These are phyloP conservation scores for Harringtonia lauricola DNA, from an alignment of 2,329 filamentous ascomycete genomes.

Conservation along the genomic window DNA sequence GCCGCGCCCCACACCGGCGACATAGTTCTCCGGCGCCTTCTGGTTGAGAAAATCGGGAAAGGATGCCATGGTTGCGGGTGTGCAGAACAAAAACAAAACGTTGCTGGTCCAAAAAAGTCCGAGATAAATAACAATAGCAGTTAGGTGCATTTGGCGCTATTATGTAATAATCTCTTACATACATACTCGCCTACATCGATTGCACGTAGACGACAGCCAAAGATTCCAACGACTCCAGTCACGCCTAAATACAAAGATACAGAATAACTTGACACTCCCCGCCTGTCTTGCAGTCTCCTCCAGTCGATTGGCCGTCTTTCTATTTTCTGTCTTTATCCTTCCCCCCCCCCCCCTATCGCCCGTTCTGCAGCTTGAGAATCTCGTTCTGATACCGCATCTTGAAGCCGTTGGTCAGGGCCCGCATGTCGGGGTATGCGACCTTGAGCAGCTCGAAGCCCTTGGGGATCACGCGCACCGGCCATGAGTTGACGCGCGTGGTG, in stretches of 20 bases:
- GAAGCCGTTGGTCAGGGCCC: conserved; percentile 92
- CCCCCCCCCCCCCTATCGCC: conserved; percentile 3
- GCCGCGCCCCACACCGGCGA: conserved; percentile 93
- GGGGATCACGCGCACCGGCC: conserved; percentile 84
- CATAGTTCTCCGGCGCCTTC: conserved; percentile 76
- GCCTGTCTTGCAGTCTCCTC: too few relatives aligned
- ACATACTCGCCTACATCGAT: too few relatives aligned
- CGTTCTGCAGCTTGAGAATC: conserved; percentile 46
- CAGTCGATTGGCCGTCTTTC: too few relatives aligned
- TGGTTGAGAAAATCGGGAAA: conserved; percentile 74
- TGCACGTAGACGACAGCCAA: too few relatives aligned
- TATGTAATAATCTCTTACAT: too few relatives aligned
- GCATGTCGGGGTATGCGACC: conserved; percentile 87
- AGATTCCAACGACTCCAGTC: too few relatives aligned
- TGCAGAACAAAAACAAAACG: background rate
- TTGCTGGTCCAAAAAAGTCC: too few relatives aligned
- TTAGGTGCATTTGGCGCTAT: too few relatives aligned
- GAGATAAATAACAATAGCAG: too few relatives aligned
- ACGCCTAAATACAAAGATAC: too few relatives aligned
- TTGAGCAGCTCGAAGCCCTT: conserved; percentile 87
- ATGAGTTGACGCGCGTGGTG: conserved; percentile 59
- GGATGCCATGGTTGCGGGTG: conserved; percentile 34
- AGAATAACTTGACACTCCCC: too few relatives aligned
- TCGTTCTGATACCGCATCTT: conserved; percentile 66
- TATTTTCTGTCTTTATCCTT: background rate